phyloP scores from a whole-genome alignment of 2,329 filamentous ascomycete species.

The Sporothrix curviconia region DNA sequence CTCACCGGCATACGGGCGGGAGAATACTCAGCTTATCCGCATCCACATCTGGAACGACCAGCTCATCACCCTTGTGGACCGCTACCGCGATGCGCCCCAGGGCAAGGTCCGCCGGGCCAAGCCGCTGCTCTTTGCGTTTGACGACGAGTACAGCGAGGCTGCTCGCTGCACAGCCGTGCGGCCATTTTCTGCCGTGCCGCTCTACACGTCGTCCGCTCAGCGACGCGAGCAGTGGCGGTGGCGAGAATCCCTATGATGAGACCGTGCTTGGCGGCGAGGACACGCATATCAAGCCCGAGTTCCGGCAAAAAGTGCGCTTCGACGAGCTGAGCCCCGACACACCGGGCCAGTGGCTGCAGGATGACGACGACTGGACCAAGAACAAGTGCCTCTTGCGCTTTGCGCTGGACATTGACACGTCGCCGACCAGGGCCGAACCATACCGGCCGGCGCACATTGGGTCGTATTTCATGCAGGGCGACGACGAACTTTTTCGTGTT shows the following conservation, averaged over 20 bases:
- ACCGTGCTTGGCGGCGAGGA: background rate
- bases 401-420: constrained; percentile 17
- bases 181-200: constrained; percentile 16
- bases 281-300: background rate
- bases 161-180: background rate
- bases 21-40: background rate
- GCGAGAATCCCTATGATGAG: no score
- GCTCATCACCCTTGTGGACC: constrained; percentile 17
- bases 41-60: constrained; percentile 20
- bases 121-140: constrained; percentile 18
- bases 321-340: constrained; percentile 6
- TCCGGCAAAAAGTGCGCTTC: constrained; percentile 2
- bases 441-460: constrained; percentile 11
- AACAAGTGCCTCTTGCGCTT: constrained; percentile 15
- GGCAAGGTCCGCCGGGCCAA: constrained; percentile 12
- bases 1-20: background rate
- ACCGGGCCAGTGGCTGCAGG: constrained; percentile 13
- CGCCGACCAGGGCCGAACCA: background rate
- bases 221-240: no score
- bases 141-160: constrained; percentile 13
- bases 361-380: constrained; percentile 15
- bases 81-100: constrained; percentile 8
- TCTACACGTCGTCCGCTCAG: constrained; percentile 7
- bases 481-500: constrained; percentile 20
- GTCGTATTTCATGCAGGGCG: constrained; percentile 14